These are phyloP conservation scores for Magnaporthiopsis poae DNA, from an alignment of 2,329 filamentous ascomycete genomes.

Conservation along the genomic window DNA sequence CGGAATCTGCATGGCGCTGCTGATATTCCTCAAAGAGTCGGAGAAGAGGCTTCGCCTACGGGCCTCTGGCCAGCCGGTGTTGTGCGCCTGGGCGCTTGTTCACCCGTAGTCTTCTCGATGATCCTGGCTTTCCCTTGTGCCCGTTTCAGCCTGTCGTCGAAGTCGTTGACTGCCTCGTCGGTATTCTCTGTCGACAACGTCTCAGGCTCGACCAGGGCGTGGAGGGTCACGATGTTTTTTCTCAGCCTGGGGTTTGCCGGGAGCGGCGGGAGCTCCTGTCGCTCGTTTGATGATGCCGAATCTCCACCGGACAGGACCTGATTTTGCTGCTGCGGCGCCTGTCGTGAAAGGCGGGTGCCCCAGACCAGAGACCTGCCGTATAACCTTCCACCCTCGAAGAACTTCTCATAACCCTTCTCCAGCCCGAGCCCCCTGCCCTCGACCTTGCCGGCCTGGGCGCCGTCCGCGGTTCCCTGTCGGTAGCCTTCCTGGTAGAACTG, in stretches of 20 bases:
- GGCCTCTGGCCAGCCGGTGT: neutral
- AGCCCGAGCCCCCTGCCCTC: slow-evolving; percentile 88
- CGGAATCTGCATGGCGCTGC: neutral
- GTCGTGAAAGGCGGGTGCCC: slow-evolving; percentile 55
- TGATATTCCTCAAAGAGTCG: neutral
- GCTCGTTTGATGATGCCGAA: neutral
- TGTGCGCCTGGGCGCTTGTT: slow-evolving; percentile 15
- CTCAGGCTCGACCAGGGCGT: slow-evolving; percentile 67
- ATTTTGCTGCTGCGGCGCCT: neutral
- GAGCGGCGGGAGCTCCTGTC: slow-evolving; percentile 29
- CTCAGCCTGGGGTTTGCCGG: slow-evolving; percentile 55
- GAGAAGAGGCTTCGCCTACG: neutral
- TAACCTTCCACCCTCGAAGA: slow-evolving; percentile 66
- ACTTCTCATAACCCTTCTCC: slow-evolving; percentile 90
- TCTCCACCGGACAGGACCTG: too few species aligned
- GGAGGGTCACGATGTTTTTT: slow-evolving; percentile 67
- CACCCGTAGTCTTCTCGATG: slow-evolving; percentile 59
- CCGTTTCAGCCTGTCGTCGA: slow-evolving; percentile 78
- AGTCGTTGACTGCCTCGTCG: slow-evolving; percentile 81
- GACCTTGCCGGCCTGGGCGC: slow-evolving; percentile 64
- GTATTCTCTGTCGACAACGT: slow-evolving; percentile 72
- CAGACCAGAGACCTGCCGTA: slow-evolving; percentile 76
- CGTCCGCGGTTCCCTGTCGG: slow-evolving; percentile 63
- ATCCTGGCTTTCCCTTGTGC: slow-evolving; percentile 78
- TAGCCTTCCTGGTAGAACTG: slow-evolving; percentile 77